phyloP scores from a whole-genome alignment of 2,329 filamentous ascomycete genomes.

The Alternaria atra region DNA sequence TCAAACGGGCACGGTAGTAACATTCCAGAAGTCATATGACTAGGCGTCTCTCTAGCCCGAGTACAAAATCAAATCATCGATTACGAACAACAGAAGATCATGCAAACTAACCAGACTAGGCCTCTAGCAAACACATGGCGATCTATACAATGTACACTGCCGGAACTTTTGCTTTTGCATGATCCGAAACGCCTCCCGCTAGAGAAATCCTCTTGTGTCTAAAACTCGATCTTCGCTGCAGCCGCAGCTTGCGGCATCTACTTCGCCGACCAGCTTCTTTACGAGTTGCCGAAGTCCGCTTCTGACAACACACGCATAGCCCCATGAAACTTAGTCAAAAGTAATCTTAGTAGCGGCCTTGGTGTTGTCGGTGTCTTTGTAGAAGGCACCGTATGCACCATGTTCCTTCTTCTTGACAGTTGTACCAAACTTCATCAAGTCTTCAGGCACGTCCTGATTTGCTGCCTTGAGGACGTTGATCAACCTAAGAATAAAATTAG shows the following conservation, averaged over 20 bases:
- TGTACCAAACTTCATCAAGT: slow-evolving; percentile 92
- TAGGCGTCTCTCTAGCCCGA: background rate
- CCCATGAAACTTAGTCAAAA: slow-evolving; percentile 67
- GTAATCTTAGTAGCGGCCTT: slow-evolving; percentile 91
- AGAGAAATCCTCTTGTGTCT: slow-evolving; percentile 19
- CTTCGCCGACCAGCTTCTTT: slow-evolving; percentile 31
- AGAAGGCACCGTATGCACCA: slow-evolving; percentile 93
- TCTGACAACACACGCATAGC: slow-evolving; percentile 3
- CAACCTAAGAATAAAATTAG: slow-evolving; percentile 63
- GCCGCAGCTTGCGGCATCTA: slow-evolving; percentile 22
- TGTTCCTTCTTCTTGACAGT: slow-evolving; percentile 99
- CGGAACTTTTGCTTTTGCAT: slow-evolving; percentile 25
- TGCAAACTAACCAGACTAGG: slow-evolving; percentile 5
- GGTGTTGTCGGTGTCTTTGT: slow-evolving; percentile 85
- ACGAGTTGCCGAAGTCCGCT: slow-evolving; percentile 10
- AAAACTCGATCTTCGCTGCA: slow-evolving; percentile 21
- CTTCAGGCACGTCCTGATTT: slow-evolving; percentile 88
- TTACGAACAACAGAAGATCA: background rate
- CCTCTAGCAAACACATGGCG: background rate
- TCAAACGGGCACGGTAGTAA: background rate
- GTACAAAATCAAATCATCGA: background rate
- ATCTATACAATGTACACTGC: slow-evolving; percentile 12
- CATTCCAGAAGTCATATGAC: background rate
- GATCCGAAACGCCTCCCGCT: slow-evolving; percentile 37
- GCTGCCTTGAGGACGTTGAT: slow-evolving; percentile 96